Evolutionary conservation across 176 grass and related monocot species (phyloP), one percentile per base, ranked within the genome.

Genomic region (Tuctoria greenei): DNA sequence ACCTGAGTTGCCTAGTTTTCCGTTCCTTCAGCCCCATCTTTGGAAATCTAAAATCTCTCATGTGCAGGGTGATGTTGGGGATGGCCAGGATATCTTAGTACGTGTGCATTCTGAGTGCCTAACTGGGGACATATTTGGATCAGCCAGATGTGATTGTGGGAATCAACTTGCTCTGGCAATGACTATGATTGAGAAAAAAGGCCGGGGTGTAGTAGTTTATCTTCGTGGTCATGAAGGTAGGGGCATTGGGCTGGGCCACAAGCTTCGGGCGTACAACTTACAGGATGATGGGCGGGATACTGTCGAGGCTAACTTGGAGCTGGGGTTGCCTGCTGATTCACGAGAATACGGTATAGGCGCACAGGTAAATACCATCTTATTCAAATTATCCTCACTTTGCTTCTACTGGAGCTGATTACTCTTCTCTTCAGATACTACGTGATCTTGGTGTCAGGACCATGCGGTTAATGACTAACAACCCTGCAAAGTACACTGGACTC

Each of bases 111-210:
- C 91, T 0, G 88, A 93, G 68, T 91, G 94, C 77, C 83, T 97
- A 55, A 97, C 91, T 21, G 91, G 94, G 40, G 94, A 97, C 62
- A 93, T 97, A 89, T 93, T 93, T 91, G 91, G 94, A 74, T 91
- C 94, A 58, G 86, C 88, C 0, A 87, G 88, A 73, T 93, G 94
- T 52, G 91, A 97, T 68, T 93, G 91, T 83, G 88, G 94, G n/a
- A 77, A 83, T 67, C 91, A 97, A 81, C 81, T 93, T 8, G 88
- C 81, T 27, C 43, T 89, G 71, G 83, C 94, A 44, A 91, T 97
- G 94, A 88, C 87, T 42, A 91, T 89, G 86, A 87, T 97, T 34
- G 94, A 97, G 79, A 89, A 93, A 67, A 90, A 81, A 61, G 91
- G 94, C 44, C 83, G 94, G 45, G 94, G 94, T 78, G 86, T 97